Base-by-base conservation (phyloP, 371 early-diverging fungal species). In the Syncephalastrum racemosum region DNA sequence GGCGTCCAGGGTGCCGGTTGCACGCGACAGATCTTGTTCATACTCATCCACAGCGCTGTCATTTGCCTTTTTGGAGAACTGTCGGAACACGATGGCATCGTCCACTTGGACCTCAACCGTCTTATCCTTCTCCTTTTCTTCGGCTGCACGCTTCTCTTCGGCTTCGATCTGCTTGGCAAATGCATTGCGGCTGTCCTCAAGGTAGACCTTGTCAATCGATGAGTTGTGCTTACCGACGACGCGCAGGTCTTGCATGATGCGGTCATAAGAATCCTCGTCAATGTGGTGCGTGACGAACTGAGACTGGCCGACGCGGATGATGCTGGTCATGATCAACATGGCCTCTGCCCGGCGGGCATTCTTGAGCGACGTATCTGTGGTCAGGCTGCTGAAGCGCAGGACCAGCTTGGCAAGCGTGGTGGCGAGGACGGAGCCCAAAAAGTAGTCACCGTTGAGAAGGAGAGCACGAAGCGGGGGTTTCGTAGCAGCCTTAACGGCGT, bases 321-420 rank as follows among this genome's bases (percentile, higher is more conserved):
- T 88, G 63, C 92, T 89, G 12, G 97, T 93, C 93, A 98, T 92
- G 59, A 96, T 95, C 67, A 97, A 79, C 95, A 97, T 94, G 10
- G 94, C 94, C 68, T 95, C 95, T 31, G 93, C 90, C 22, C 87
- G 86, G 42, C 89, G 85, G 16, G 89, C 74, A 71, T 96, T 94
- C 48, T 80, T 75, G 53, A 82, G 76, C 19, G 78, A 53, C 12
- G 60, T 60, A 52, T 84, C 85, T n/a, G 65, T 46, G 10, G 56
- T 67, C 8, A 84, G 45, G 42, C 73, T 81, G n/a, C 78, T 75
- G 73, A 73, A 87, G 39, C 90, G 86, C 64, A 96, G 77, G 2
- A 90, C 90, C 41, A 98, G 70, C 77, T 98, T 98, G 36, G 92
- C 89, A 52, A 98, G 60, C 2, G 95, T 87, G 39, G 92, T 87